Evolutionary conservation across 805 yeast species (phyloP).

Genomic region (Candida silvicultrix): DNA sequence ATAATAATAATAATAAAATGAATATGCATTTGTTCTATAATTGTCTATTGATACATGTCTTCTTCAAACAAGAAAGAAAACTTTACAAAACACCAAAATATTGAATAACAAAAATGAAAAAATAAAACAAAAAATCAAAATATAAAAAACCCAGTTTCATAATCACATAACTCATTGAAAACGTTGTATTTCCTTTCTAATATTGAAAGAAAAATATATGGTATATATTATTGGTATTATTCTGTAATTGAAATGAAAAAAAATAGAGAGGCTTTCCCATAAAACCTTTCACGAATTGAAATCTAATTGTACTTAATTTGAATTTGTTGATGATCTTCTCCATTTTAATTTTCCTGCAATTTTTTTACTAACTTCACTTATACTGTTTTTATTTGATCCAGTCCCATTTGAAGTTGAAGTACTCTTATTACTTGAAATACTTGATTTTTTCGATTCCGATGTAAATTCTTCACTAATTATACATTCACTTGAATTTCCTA

Average conservation of each 20-base stretch:
- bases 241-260: too few relatives aligned
- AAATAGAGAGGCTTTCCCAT: neutral
- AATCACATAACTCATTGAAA: neutral
- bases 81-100: neutral
- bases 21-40: neutral
- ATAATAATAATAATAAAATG: too few relatives aligned
- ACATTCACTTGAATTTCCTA: neutral
- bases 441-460: neutral
- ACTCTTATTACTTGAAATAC: neutral
- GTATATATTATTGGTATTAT: too few relatives aligned
- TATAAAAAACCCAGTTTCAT: neutral
- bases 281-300: neutral
- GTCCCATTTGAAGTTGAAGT: neutral
- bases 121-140: too few relatives aligned
- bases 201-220: too few relatives aligned
- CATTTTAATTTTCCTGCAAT: slow-evolving; percentile 22
- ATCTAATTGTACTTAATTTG: slow-evolving; percentile 1
- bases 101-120: neutral
- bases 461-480: neutral
- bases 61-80: neutral
- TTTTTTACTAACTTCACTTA: slow-evolving; percentile 11
- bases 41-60: neutral
- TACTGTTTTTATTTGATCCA: neutral
- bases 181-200: too few relatives aligned
- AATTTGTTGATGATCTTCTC: slow-evolving; percentile 23